Percentiles rank a stretch among this genome's conserved stretches.
Evolutionary conservation across 1,284 basidiomycete genomes (phyloP).

Genomic region (Athelia sp.): DNA sequence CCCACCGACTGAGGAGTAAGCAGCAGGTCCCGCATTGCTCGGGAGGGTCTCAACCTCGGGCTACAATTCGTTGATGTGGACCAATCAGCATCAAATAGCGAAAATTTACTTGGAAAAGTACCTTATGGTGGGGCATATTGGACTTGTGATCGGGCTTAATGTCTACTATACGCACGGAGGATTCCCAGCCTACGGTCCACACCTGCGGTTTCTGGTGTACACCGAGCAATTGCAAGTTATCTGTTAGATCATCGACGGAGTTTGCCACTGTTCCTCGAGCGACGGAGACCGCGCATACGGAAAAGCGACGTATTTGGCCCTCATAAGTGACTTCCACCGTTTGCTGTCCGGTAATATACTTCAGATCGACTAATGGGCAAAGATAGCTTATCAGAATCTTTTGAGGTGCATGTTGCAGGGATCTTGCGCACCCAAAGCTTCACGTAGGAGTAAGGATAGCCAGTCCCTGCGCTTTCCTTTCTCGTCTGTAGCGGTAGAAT

Average conservation of each 20-base stretch:
- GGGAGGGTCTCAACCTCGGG: slow-evolving; percentile 39
- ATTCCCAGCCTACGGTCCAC: slow-evolving; percentile 64
- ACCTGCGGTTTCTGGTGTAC: slow-evolving; percentile 32
- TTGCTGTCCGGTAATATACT: slow-evolving; percentile 63
- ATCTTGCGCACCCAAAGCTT: slow-evolving; percentile 48
- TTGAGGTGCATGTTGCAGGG: slow-evolving; percentile 5
- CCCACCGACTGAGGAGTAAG: slow-evolving; percentile 82
- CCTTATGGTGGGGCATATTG: slow-evolving; percentile 23
- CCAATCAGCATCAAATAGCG: slow-evolving; percentile 12
- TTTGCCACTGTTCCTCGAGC: slow-evolving; percentile 21
- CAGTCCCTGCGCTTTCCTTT: slow-evolving; percentile 52
- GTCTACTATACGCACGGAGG: slow-evolving; percentile 43
- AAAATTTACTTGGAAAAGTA: slow-evolving; percentile 11
- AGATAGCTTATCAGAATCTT: slow-evolving; percentile 9
- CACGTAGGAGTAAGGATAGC: slow-evolving; percentile 59
- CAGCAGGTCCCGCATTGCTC: slow-evolving; percentile 37
- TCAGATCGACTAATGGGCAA: slow-evolving; percentile 58
- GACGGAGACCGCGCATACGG: slow-evolving; percentile 43
- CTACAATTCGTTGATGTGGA: slow-evolving; percentile 20
- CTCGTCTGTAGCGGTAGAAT: slow-evolving; percentile 13
- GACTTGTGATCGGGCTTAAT: slow-evolving; percentile 16
- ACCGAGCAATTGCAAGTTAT: slow-evolving; percentile 36
- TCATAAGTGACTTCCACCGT: slow-evolving; percentile 63
- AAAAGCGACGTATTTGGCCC: slow-evolving; percentile 48
- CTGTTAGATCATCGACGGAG: slow-evolving; percentile 29